phyloP scores from a whole-genome alignment of 1,284 basidiomycete species.

The Volvariella surrecta region DNA sequence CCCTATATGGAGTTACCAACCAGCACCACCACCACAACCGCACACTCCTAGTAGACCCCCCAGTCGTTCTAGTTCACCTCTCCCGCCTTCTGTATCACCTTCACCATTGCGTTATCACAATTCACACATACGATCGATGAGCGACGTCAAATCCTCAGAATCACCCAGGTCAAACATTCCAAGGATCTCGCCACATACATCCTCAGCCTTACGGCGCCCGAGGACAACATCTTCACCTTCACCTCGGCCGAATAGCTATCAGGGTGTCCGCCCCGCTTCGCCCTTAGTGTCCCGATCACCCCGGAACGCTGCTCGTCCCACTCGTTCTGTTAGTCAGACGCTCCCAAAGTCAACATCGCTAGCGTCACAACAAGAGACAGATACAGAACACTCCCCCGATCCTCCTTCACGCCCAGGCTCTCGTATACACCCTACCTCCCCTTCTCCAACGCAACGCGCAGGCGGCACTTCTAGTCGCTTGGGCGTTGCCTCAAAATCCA shows the following conservation, averaged over 20 bases:
- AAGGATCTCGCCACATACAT: background rate
- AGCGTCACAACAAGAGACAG: no score
- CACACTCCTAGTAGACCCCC: no score
- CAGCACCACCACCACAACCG: no score
- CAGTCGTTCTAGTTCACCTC: slow-evolving; percentile 11
- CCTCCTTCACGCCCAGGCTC: no score
- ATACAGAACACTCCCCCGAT: no score
- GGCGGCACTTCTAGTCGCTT: background rate
- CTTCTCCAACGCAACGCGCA: background rate
- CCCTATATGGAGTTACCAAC: slow-evolving; percentile 35
- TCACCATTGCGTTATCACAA: no score
- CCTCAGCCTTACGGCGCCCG: background rate
- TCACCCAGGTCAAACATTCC: background rate
- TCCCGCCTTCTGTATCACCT: slow-evolving; percentile 9
- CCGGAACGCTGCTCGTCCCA: background rate
- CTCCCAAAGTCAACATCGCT: background rate
- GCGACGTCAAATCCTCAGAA: no score
- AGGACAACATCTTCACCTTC: slow-evolving; percentile 1
- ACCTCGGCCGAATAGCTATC: background rate
- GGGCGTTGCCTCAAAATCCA: background rate
- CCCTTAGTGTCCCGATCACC: background rate
- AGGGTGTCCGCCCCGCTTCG: background rate
- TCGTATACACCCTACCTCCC: background rate
- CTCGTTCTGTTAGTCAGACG: background rate
- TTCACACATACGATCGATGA: no score